phyloP scores from a whole-genome alignment of 2,329 filamentous ascomycete species.

The Plenodomus biglobosus region DNA sequence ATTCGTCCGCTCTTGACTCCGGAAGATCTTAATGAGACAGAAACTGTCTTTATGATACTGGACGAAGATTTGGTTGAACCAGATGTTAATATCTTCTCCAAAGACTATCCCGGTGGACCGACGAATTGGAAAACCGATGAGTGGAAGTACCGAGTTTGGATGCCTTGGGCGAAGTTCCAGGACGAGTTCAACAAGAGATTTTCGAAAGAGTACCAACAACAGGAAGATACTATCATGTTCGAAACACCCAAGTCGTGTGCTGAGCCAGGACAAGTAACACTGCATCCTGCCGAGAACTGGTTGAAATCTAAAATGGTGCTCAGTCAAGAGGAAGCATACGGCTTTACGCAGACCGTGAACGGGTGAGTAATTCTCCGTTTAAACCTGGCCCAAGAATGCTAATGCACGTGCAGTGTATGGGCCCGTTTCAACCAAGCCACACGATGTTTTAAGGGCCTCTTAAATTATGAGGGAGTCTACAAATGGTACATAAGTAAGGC shows the following conservation, averaged over 20 bases:
- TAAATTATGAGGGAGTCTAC: conserved; percentile 67
- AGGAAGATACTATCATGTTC: no score
- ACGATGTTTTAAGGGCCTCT: conserved; percentile 70
- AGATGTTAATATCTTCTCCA: conserved; percentile 52
- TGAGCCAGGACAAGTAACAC: conserved; percentile 11
- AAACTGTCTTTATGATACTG: conserved; percentile 63
- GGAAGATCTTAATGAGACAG: conserved; percentile 55
- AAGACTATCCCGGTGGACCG: conserved; percentile 47
- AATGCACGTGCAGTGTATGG: conserved; percentile 49
- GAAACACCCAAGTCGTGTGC: conserved; percentile 16
- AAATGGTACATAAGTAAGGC: conserved; percentile 61
- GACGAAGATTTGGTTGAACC: conserved; percentile 27
- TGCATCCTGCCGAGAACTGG: conserved; percentile 53
- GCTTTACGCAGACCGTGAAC: conserved; percentile 49
- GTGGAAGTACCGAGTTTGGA: conserved; percentile 36
- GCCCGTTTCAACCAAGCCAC: conserved; percentile 69
- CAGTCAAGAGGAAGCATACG: conserved; percentile 61
- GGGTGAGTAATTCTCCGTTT: conserved; percentile 52
- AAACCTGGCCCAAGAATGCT: background rate
- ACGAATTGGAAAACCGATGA: conserved; percentile 24
- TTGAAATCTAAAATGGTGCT: conserved; percentile 65
- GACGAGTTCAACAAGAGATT: conserved; percentile 42
- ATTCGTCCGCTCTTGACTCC: conserved; percentile 51
- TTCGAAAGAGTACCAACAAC: conserved; percentile 11
- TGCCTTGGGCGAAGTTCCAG: conserved; percentile 52